Percentiles rank a stretch among this genome's conserved stretches.
phyloP scores from a whole-genome alignment of 2,329 filamentous ascomycete species.

The Cercospora berteroae region DNA sequence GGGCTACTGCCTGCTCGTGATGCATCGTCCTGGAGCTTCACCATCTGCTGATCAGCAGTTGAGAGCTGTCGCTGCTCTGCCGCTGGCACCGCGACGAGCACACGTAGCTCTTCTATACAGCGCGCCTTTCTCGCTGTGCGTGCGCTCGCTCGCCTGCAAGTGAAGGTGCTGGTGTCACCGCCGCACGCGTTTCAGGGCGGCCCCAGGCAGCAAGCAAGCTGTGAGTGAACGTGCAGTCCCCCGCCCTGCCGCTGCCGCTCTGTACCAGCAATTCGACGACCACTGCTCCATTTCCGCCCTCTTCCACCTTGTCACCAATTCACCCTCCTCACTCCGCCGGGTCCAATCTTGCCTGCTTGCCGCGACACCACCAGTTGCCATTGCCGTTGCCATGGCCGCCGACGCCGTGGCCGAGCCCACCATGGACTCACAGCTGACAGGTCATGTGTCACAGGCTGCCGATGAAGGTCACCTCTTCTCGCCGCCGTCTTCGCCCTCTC shows the following conservation, averaged over 20 bases:
- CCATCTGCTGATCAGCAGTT: background rate
- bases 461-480: constrained; percentile 1
- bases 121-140: background rate
- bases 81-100: background rate
- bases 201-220: background rate
- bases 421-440: constrained; percentile 10
- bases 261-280: background rate
- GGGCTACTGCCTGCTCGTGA: background rate
- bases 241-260: background rate
- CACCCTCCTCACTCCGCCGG: background rate
- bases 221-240: background rate
- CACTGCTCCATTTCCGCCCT: background rate
- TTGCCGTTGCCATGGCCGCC: background rate
- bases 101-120: background rate
- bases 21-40: background rate
- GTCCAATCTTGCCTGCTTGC: background rate
- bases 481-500: constrained; percentile 1
- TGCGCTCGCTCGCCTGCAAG: background rate
- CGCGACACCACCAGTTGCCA: background rate
- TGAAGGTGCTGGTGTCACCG: background rate
- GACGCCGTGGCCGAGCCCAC: background rate
- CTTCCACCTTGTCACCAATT: background rate
- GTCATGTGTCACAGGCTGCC: constrained; percentile 21
- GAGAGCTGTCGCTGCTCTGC: background rate
- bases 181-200: background rate